Base-by-base conservation (phyloP, 2,329 filamentous ascomycete species). In the Microcyclospora pomicola region DNA sequence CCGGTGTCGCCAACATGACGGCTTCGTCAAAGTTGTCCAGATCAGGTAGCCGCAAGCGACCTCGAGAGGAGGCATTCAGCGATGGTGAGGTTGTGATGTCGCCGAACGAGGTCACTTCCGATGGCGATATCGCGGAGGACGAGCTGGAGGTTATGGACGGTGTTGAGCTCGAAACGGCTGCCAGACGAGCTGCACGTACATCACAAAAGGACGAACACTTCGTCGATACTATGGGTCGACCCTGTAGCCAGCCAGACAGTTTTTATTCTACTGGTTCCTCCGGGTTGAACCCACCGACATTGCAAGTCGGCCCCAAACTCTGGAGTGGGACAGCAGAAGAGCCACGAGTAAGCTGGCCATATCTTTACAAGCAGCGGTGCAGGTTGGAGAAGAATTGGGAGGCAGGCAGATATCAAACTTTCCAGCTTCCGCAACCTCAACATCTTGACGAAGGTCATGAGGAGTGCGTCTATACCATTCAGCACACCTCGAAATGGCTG, bases 391-490 rank as follows among this genome's bases (percentile, higher is more conserved):
- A 80, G 6, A 96, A 98, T 56, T 98, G 91, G 91, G 77, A 84
- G 42, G 71, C 77, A 14, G 87, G 83, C 3, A 80, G 77, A 41
- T 94, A 73, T 56, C 75, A 71, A 2, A 92, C 87, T 46, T 96
- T 96, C 52, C 85, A 92, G 56, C 71, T 98, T 1, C 91, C 91
- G 0, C 85, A 94, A 52, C 86, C 86, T 0, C 70, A 75, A 29
- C 71, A 86, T 51, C 76, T 77, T 1, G 71, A 82, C 27, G 88
- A 96, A 56, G 84, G 83, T 1, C 91, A 98, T 55, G 72, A 70
- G 14, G 88, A 96, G 55, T 96, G 87, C 58, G 86, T 98, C 10
- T 98, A 98, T 60, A 88, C 84, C 2, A 77, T 98, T 37, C 88
- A 98, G 58, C 93, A 88, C 53, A 80, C 80, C 38, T 72, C 80